Base-by-base conservation (phyloP, 164 flowering plant species). In the Piper longum region DNA sequence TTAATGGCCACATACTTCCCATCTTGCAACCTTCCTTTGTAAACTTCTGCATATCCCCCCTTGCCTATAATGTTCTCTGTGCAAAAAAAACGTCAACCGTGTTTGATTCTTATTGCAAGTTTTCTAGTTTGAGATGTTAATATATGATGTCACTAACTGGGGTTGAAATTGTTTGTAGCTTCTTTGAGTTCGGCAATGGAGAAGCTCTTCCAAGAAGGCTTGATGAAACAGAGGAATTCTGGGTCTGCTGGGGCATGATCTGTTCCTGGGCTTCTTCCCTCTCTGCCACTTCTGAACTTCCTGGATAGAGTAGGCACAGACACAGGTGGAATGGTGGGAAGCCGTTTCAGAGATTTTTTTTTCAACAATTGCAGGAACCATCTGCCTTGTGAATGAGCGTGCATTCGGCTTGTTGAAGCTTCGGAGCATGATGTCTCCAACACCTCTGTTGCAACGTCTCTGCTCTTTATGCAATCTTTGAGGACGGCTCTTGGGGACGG, bases 31-130 rank as follows among this genome's bases (percentile, higher is more conserved):
- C 70, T 64, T 5, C 99, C 99, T 78, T 80, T 83, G 79, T 85
- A 93, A 19, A 93, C 99, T 74, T 87, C 86, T 19, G 93, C 89
- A 78, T 83, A 90, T 9, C 99, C 99, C 62, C 99, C 99, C 69
- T 85, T 85, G 36, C 97, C 97, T 36, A 93, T 87, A 73, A 88
- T 55, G 62, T 87, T 85, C 41, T 82, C 99, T 93, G 56, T 16
- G 42, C 1, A 26, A 17, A 26, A 26, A 26, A 26, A 0, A 26
- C 36, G 2, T 26, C 36, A 26, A 26, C 36, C 36, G 2, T 26
- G 36, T 26, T 26, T 26, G 36, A 26, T 26, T 26, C 36, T 26
- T 26, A 26, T 26, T 26, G 51, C 18, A 61, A 41, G 4, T 48
- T 62, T 62, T 14, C 16, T 40, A 26, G n/a, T 26, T 48, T 11